Evolutionary conservation across 768 basidiomycete species (phyloP).

Genomic region (Cyclocybe cylindracea): DNA sequence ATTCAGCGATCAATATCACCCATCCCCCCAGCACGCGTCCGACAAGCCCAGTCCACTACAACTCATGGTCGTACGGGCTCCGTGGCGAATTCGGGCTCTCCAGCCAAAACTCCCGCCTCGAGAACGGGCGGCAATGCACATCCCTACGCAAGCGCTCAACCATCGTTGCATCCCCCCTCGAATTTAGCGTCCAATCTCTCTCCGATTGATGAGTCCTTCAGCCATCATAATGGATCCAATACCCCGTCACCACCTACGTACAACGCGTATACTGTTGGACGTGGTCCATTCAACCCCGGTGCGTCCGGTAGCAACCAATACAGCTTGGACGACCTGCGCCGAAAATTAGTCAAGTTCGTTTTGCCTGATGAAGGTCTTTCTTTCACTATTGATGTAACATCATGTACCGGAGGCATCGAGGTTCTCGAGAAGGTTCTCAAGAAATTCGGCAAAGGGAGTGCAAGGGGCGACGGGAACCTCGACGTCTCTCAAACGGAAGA

Average conservation of each 20-base stretch:
- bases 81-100: slow-evolving; percentile 41
- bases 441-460: slow-evolving; percentile 77
- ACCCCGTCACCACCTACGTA: slow-evolving; percentile 51
- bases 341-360: slow-evolving; percentile 86
- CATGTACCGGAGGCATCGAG: slow-evolving; percentile 81
- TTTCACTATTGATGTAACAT: slow-evolving; percentile 77
- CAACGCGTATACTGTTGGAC: slow-evolving; percentile 53
- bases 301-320: slow-evolving; percentile 31
- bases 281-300: slow-evolving; percentile 57
- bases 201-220: slow-evolving; percentile 72
- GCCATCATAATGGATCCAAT: slow-evolving; percentile 32
- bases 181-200: slow-evolving; percentile 53
- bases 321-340: slow-evolving; percentile 57
- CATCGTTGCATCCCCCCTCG: slow-evolving; percentile 36
- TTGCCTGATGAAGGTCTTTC: slow-evolving; percentile 81
- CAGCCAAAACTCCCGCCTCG: slow-evolving; percentile 46
- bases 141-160: slow-evolving; percentile 61
- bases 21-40: slow-evolving; percentile 37
- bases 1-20: slow-evolving; percentile 45
- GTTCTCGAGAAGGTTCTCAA: slow-evolving; percentile 86
- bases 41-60: slow-evolving; percentile 21
- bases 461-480: slow-evolving; percentile 42
- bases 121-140: slow-evolving; percentile 47
- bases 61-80: slow-evolving; percentile 57
- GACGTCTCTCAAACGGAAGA: slow-evolving; percentile 70